phyloP scores from a whole-genome alignment of 2,329 filamentous ascomycete genomes.

The Monilinia fructicola region DNA sequence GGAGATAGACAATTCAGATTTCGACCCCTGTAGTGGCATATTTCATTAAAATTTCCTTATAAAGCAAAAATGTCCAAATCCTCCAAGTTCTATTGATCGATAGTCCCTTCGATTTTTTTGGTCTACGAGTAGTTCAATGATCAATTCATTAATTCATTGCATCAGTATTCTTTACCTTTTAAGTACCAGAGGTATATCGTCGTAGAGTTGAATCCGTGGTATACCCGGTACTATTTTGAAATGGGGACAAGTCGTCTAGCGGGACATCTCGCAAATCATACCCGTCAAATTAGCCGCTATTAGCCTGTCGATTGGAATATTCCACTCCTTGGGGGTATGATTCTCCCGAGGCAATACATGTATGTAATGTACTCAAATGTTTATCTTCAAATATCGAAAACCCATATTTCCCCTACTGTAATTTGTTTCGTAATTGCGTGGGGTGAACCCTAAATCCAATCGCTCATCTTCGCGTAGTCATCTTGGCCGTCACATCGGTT shows the following conservation, averaged over 20 bases:
- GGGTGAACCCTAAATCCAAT: conserved; percentile 2
- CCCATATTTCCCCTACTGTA: conserved; percentile 13
- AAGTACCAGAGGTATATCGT: not conserved
- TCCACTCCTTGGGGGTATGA: conserved; percentile 1
- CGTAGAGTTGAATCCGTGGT: not conserved
- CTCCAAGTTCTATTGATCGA: too few relatives aligned
- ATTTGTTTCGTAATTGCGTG: not conserved
- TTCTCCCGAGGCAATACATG: conserved; percentile 8
- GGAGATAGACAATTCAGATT: too few relatives aligned
- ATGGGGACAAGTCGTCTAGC: conserved; percentile 1
- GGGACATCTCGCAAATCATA: conserved; percentile 9
- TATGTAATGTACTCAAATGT: not conserved
- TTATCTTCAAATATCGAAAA: conserved; percentile 5
- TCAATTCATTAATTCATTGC: too few relatives aligned
- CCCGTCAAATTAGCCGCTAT: conserved; percentile 12
- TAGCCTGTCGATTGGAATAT: conserved; percentile 6
- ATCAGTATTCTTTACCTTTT: not conserved
- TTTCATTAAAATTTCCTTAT: too few relatives aligned
- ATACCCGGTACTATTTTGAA: not conserved
- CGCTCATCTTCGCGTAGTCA: not conserved
- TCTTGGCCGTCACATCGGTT: conserved; percentile 4
- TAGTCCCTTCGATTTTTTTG: too few relatives aligned
- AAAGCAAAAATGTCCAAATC: too few relatives aligned
- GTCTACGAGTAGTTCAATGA: too few relatives aligned
- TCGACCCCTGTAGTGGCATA: too few relatives aligned